phyloP scores from a whole-genome alignment of 1,284 basidiomycete genomes.

The Lignosus rhinocerotis region DNA sequence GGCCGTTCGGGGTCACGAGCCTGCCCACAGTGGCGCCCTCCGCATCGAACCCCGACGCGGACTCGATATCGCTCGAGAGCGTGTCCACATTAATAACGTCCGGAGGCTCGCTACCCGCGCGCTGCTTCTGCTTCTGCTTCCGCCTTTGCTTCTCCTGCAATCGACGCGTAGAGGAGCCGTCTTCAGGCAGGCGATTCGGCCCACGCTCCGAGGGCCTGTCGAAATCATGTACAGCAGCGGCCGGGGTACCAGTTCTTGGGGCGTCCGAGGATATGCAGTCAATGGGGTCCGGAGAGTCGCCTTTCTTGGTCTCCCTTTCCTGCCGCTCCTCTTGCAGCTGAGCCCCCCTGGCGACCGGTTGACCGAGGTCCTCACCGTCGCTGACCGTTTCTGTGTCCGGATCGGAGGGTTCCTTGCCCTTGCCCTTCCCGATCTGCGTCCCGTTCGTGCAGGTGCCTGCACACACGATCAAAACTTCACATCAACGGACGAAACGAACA shows the following conservation, averaged over 20 bases:
- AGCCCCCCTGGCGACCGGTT: not conserved
- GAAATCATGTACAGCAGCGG: constrained; percentile 2
- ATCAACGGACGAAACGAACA: not conserved
- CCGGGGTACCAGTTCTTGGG: constrained; percentile 5
- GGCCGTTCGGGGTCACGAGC: constrained; percentile 9
- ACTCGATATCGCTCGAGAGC: constrained; percentile 16
- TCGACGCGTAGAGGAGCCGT: constrained; percentile 8
- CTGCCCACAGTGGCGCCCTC: not conserved
- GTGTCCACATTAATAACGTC: constrained; percentile 4
- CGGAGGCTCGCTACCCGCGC: not conserved
- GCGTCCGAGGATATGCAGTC: not conserved
- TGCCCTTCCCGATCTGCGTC: not conserved
- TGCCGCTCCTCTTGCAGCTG: not conserved
- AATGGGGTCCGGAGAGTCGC: not conserved
- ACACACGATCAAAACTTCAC: no score
- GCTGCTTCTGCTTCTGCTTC: not conserved
- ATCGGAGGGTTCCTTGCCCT: not conserved
- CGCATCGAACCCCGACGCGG: constrained; percentile 7
- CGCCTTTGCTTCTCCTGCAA: not conserved
- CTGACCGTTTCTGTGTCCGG: constrained; percentile 3
- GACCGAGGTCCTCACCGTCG: constrained; percentile 10
- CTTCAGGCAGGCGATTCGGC: constrained; percentile 5
- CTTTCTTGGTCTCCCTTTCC: not conserved
- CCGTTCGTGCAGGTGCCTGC: not conserved
- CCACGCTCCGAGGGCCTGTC: not conserved